A percentile compares a stretch with the other conserved stretches of the same genome.
Conservation (phyloP, 1,284 basidiomycete species). For the Athelia sp. region DNA sequence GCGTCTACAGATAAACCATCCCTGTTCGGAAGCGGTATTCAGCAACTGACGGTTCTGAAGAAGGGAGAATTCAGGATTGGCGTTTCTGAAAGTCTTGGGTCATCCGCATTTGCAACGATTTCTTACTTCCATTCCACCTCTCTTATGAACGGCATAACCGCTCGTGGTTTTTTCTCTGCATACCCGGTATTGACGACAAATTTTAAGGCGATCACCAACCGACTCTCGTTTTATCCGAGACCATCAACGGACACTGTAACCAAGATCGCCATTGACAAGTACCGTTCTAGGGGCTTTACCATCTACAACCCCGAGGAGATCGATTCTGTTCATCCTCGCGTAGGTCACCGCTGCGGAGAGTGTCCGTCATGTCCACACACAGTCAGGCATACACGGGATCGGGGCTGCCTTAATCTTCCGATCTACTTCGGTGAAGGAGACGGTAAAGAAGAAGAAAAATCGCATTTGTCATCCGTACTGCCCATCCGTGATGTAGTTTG, state of each 20-base stretch:
- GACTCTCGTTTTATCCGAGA: not conserved
- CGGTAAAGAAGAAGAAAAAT: too few species aligned
- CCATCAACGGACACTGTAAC: not conserved
- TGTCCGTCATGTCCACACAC: too few species aligned
- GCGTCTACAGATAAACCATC: too few species aligned
- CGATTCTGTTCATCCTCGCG: too few species aligned
- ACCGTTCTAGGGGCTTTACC: not conserved
- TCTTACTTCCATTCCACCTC: not conserved
- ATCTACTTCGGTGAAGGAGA: too few species aligned
- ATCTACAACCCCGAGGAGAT: too few species aligned
- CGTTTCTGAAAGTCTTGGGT: not conserved
- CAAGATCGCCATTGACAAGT: not conserved
- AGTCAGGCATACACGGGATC: too few species aligned
- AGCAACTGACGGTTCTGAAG: not conserved
- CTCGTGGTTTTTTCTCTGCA: not conserved
- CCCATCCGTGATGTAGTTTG: too few species aligned
- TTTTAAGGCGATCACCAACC: not conserved
- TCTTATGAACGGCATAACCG: not conserved
- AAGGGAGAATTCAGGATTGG: not conserved
- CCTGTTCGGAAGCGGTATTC: too few species aligned
- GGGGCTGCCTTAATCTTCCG: too few species aligned
- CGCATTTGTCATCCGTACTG: too few species aligned
- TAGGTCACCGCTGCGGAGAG: too few species aligned
- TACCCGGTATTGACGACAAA: not conserved
- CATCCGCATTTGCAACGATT: not conserved